Base-by-base conservation (phyloP, 2,329 filamentous ascomycete species). In the Drechslera avenae region DNA sequence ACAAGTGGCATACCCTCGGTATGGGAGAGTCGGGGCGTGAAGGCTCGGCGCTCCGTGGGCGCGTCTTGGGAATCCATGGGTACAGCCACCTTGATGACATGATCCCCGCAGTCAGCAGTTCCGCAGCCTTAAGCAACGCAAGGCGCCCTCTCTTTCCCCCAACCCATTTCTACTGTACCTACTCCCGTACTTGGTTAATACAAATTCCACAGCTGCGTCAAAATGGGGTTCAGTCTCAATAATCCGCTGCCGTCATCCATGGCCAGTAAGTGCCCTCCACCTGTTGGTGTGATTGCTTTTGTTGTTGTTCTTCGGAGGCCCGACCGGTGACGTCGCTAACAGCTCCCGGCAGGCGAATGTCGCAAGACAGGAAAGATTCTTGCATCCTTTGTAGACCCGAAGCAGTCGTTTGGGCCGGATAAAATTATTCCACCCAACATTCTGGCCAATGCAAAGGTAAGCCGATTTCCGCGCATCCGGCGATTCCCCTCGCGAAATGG, bases 351-450 rank as follows among this genome's bases (percentile, higher is more conserved):
- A 97, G 93, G 91, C 79, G 94, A 99, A 79, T 97, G 94, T 79
- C 94, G 89, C 76, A 99, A 99, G 78, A 94, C 91, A 72, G 89
- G 89, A 71, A 96, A 96, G 81, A 97, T 97, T 68, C 84, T 99
- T 63, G 85, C 89, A 37, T 96, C 92, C 10, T 99, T 99, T 73
- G 84, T 97, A 72, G 94, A 97, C 72, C 94, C 94, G 16, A 85
- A 87, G 70, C 93, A 97, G 79, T 79, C 93, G 16, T 96, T 97
- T 74, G 91, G 93, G 5, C 93, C 94, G 48, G 94, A 97, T 76
- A 97, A 97, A 76, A 87, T 99, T 72, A 99, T 99, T 65, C 94
- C 94, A 41, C 92, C 93, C 6, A 84, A 87, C 44, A 83, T 99
- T 64, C 86, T 99, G 65, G 88, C 89, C 59, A 90, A 90, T 74